Evolutionary conservation across 23 red algal genomes (phyloP), one percentile per base, ranked within the genome.

Genomic region (Agarophyton chilense): DNA sequence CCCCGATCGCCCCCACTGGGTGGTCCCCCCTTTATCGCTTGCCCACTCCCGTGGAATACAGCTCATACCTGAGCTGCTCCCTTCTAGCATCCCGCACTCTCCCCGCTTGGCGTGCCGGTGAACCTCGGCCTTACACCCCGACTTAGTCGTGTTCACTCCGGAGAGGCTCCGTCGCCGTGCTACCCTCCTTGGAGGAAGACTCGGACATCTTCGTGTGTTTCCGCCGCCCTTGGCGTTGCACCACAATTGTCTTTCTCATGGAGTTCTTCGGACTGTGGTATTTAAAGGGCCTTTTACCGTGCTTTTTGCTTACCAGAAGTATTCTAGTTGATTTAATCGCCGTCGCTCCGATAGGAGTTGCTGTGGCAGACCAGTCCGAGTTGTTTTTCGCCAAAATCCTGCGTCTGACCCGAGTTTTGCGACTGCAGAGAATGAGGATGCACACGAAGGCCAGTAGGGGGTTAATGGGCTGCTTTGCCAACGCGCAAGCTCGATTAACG

Each of bases 191-290:
- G n/a, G n/a, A n/a, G n/a, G n/a, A n/a, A n/a, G n/a, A n/a, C n/a
- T n/a, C n/a, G n/a, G n/a, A n/a, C n/a, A n/a, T n/a, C n/a, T n/a
- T n/a, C n/a, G n/a, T n/a, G n/a, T n/a, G n/a, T n/a, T n/a, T n/a
- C n/a, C n/a, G n/a, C n/a, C n/a, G n/a, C n/a, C n/a, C n/a, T n/a
- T n/a, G n/a, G n/a, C n/a, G n/a, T n/a, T n/a, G n/a, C n/a, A n/a
- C n/a, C 1, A 44, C 88, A 6, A 71, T 91, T 12, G 64, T 82
- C 25, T 91, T 82, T 72, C 28, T 91, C 12, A 66, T 82, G 77
- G 88, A 91, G 77, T 91, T 63, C 74, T 82, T 91, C 43, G 77
- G 22, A 29, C 36, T 75, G 46, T 91, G 88, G 88, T 91, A 91
- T 33, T 63, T 75, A 33, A 82, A 82, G 58, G 88, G 88, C 2